Conservation (phyloP, 148 eudicot species). For the Mesembryanthemum crystallinum region DNA sequence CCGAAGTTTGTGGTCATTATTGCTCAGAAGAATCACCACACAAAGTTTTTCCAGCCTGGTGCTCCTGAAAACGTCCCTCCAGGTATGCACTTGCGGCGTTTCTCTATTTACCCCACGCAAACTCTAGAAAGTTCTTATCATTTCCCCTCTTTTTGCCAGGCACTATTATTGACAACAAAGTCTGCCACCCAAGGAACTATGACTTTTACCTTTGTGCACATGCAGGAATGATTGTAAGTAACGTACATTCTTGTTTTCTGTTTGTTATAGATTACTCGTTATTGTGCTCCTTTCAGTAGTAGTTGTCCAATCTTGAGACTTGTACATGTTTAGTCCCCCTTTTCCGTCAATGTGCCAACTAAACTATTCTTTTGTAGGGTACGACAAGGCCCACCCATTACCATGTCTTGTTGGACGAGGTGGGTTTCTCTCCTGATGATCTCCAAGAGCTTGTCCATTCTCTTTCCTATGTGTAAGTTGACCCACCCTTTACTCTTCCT, state of each 20-base stretch:
- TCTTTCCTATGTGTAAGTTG: constrained; percentile 80
- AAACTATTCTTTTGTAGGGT: constrained; percentile 43
- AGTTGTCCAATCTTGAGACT: too few species aligned
- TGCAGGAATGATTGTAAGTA: constrained; percentile 92
- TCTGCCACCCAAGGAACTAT: constrained; percentile 85
- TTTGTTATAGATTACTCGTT: too few species aligned
- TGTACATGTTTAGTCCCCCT: too few species aligned
- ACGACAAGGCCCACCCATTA: constrained; percentile 95
- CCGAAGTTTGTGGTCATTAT: constrained; percentile 77
- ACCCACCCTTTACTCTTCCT: neutral
- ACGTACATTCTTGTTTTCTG: neutral
- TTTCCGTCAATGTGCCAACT: too few species aligned
- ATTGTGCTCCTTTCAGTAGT: too few species aligned
- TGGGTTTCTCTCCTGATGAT: constrained; percentile 83
- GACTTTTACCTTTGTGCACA: constrained; percentile 94
- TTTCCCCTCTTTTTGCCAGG: constrained; percentile 40
- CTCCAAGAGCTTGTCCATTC: constrained; percentile 87
- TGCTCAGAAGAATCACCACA: constrained; percentile 93
- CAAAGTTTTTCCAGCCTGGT: constrained; percentile 71
- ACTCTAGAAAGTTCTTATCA: neutral
- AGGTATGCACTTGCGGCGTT: constrained; percentile 35
- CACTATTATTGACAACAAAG: constrained; percentile 75
- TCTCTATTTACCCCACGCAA: neutral
- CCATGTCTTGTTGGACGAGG: constrained; percentile 77
- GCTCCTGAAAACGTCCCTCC: constrained; percentile 91